Percentiles rank a stretch among this genome's conserved stretches.
These are phyloP conservation scores for Letharia lupina DNA, from an alignment of 495 filamentous ascomycete species.

Conservation along the genomic window DNA sequence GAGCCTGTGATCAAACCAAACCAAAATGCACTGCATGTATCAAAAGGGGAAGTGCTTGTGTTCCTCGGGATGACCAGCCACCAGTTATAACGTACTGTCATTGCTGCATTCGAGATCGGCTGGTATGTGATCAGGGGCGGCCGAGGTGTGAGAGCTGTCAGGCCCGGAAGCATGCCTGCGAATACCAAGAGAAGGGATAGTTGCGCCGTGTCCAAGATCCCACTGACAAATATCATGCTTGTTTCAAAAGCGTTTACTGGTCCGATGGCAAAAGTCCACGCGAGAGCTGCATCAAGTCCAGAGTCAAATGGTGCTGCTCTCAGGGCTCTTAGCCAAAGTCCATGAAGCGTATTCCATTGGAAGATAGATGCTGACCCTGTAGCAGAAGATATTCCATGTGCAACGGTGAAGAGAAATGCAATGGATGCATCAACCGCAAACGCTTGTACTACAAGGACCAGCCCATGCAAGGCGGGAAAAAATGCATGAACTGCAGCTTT, in stretches of 20 bases:
- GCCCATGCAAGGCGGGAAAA: too few species aligned
- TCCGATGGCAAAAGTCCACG: background rate
- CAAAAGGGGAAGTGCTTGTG: background rate
- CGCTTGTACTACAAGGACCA: background rate
- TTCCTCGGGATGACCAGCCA: background rate
- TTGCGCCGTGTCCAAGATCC: background rate
- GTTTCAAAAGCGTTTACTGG: background rate
- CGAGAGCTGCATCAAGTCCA: background rate
- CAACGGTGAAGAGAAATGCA: background rate
- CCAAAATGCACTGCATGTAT: background rate
- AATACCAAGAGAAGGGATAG: background rate
- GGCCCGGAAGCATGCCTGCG: background rate
- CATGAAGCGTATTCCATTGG: background rate
- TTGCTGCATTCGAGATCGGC: background rate
- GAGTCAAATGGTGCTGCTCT: background rate
- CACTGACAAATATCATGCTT: background rate
- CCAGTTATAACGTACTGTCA: background rate
- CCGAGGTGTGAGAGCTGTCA: background rate
- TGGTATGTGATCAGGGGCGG: background rate
- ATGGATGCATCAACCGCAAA: background rate
- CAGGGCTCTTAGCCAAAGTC: background rate
- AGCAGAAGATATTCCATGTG: background rate
- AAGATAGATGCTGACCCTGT: background rate
- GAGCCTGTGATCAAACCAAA: background rate
- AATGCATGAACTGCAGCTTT: background rate